Evolutionary conservation across 805 yeast genomes (phyloP).

Genomic region (Suhomyces faveliae): DNA sequence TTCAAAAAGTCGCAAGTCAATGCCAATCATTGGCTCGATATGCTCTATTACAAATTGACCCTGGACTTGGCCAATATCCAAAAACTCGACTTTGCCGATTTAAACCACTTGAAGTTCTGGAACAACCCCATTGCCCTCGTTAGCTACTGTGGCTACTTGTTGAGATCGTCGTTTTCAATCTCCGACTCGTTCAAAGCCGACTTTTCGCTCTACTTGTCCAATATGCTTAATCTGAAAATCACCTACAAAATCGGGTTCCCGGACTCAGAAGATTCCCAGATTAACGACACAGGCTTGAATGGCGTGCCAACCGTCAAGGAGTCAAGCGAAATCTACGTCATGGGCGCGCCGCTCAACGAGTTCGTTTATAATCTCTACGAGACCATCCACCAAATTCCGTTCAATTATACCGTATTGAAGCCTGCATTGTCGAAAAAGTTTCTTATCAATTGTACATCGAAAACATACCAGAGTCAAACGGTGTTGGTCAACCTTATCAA

Average conservation of each 20-base stretch:
- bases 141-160: conserved; percentile 26
- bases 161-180: conserved; percentile 18
- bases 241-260: conserved; percentile 40
- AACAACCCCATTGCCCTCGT: conserved; percentile 26
- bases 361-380: conserved; percentile 33
- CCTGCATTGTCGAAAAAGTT: conserved; percentile 22
- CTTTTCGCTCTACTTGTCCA: conserved; percentile 2
- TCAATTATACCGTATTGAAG: conserved; percentile 13
- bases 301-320: not conserved
- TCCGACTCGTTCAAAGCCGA: conserved; percentile 6
- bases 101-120: conserved; percentile 19
- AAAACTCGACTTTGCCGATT: conserved; percentile 14
- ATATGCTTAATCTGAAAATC: conserved; percentile 10
- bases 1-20: conserved; percentile 32
- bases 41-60: conserved; percentile 23
- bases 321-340: not conserved
- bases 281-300: not conserved
- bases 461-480: conserved; percentile 37
- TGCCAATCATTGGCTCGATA: conserved; percentile 35
- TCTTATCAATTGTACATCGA: conserved; percentile 28
- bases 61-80: conserved; percentile 13
- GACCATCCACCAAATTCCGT: conserved; percentile 25
- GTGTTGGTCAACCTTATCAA: conserved; percentile 33
- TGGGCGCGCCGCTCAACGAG: conserved; percentile 16
- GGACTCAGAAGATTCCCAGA: conserved; percentile 35